phyloP scores from a whole-genome alignment of 225 moss, liverwort and hornwort genomes.

The Sphagnum tenellum region DNA sequence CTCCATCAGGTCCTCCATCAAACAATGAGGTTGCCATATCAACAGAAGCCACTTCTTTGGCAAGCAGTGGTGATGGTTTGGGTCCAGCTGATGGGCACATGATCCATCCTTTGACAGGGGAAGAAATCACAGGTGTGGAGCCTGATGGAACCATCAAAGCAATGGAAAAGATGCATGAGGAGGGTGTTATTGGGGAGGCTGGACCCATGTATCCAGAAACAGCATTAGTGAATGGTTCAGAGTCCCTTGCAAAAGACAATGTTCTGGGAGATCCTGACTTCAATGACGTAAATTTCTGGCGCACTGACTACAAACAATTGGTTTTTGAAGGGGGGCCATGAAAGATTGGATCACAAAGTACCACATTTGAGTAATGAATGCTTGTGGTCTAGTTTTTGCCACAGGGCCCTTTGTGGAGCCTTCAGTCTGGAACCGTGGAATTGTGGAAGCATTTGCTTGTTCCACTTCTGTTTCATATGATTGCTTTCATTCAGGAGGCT shows the following conservation, averaged over 20 bases:
- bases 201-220: slow-evolving; percentile 53
- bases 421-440: no score
- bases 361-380: no score
- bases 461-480: no score
- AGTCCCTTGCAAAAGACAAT: slow-evolving; percentile 30
- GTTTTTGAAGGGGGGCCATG: slow-evolving; percentile 40
- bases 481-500: no score
- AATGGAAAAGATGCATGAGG: slow-evolving; percentile 88
- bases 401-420: no score
- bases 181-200: slow-evolving; percentile 92
- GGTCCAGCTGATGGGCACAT: slow-evolving; percentile 34
- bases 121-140: slow-evolving; percentile 66
- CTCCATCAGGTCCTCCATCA: slow-evolving; percentile 15
- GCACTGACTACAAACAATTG: slow-evolving; percentile 70
- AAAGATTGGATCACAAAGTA: no score
- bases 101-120: slow-evolving; percentile 52
- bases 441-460: no score
- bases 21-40: slow-evolving; percentile 4
- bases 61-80: slow-evolving; percentile 27
- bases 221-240: slow-evolving; percentile 12
- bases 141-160: slow-evolving; percentile 75
- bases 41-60: slow-evolving; percentile 6
- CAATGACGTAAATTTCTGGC: slow-evolving; percentile 91
- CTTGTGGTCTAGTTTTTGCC: no score
- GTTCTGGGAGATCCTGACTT: slow-evolving; percentile 47